Evolutionary conservation across 106 monocot species (phyloP).

Genomic region (Vanilla planifolia): DNA sequence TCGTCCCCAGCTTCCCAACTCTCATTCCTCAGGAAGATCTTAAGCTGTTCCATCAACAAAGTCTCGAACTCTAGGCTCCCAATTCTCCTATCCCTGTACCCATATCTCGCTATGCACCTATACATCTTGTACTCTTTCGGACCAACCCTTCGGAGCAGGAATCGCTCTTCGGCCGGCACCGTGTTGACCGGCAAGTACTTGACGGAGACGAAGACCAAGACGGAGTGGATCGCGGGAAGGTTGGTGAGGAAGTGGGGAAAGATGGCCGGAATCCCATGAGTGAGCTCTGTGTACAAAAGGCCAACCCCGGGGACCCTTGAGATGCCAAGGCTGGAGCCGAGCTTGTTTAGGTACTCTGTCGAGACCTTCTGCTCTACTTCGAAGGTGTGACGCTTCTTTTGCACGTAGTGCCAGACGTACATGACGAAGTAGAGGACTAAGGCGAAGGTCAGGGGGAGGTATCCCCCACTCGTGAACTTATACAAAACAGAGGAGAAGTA

Average conservation of each 20-base stretch:
- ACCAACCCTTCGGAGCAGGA: constrained; percentile 17
- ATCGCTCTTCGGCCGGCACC: constrained; percentile 33
- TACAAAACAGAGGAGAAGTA: constrained; percentile 60
- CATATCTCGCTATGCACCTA: constrained; percentile 47
- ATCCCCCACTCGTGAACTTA: constrained; percentile 60
- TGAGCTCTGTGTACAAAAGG: constrained; percentile 58
- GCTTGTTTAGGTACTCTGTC: constrained; percentile 18
- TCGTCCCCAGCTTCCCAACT: background rate
- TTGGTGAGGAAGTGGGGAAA: constrained; percentile 67
- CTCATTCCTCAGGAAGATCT: constrained; percentile 25
- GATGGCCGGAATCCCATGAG: constrained; percentile 56
- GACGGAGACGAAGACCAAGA: constrained; percentile 47
- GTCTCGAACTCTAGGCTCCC: constrained; percentile 26
- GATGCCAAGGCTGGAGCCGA: constrained; percentile 31
- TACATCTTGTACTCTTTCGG: constrained; percentile 10
- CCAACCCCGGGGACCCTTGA: constrained; percentile 53
- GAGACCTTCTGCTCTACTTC: constrained; percentile 65
- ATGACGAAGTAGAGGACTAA: constrained; percentile 43
- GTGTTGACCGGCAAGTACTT: constrained; percentile 35
- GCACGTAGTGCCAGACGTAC: constrained; percentile 70
- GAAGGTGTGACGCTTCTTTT: constrained; percentile 31
- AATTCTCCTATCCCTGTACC: constrained; percentile 33
- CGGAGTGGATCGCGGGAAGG: constrained; percentile 53
- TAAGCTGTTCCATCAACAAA: constrained; percentile 32
- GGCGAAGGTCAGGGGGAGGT: constrained; percentile 48